Percentiles rank a stretch among this genome's conserved stretches.
Evolutionary conservation across 2,329 filamentous ascomycete species (phyloP).

Genomic region (Alternaria arborescens): DNA sequence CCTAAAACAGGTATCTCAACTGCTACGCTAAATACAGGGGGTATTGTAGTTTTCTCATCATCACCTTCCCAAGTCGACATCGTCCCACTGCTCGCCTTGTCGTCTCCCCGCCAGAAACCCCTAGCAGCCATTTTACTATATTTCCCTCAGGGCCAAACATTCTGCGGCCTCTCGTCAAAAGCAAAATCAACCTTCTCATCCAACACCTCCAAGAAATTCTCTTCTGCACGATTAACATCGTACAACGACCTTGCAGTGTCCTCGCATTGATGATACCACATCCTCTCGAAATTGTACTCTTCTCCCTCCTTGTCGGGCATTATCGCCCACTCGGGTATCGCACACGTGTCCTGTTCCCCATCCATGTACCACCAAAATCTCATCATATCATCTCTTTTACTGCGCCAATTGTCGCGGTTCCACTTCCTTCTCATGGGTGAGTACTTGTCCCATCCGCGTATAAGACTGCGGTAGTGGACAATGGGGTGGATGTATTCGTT

Average conservation of each 20-base stretch:
- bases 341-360: conserved; percentile 18
- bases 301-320: conserved; percentile 24
- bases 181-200: conserved; percentile 38
- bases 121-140: background rate
- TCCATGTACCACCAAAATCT: conserved; percentile 43
- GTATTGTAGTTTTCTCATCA: too few species aligned
- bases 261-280: conserved; percentile 41
- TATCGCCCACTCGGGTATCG: conserved; percentile 45
- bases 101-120: background rate
- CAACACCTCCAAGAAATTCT: conserved; percentile 36
- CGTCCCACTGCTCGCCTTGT: too few species aligned
- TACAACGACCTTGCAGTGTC: conserved; percentile 24
- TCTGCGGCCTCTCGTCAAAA: conserved; percentile 25
- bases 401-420: conserved; percentile 29
- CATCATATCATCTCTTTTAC: conserved; percentile 21
- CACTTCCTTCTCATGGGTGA: conserved; percentile 33
- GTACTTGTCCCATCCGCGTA: conserved; percentile 35
- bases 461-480: conserved; percentile 37
- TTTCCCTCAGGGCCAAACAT: conserved; percentile 18
- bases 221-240: conserved; percentile 21
- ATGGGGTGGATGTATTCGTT: conserved; percentile 62
- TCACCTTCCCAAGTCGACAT: too few species aligned
- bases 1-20: too few species aligned
- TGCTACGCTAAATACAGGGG: too few species aligned
- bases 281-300: conserved; percentile 40